Evolutionary conservation across 352 stramenopile species (phyloP).

Genomic region (Pelagophyceae sp.): DNA sequence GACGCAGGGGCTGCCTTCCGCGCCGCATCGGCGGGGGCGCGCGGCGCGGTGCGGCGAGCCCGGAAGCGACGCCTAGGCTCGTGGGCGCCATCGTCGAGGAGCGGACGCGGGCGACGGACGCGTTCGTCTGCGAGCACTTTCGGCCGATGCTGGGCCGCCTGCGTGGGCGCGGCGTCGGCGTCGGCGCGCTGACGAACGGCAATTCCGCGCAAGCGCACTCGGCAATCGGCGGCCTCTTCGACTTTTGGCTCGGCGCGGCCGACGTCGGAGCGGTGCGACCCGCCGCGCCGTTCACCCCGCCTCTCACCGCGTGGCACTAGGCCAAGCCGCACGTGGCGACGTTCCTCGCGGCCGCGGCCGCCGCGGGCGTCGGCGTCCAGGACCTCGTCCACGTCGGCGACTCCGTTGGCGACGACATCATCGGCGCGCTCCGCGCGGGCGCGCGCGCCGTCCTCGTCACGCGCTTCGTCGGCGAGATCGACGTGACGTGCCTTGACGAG

Average conservation of each 20-base stretch:
- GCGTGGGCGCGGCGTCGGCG: background rate
- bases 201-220: background rate
- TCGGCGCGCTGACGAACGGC: conserved; percentile 18
- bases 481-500: background rate
- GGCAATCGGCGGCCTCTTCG: background rate
- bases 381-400: conserved; percentile 20
- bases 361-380: background rate
- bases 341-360: background rate
- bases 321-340: background rate
- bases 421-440: background rate
- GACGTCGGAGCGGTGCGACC: conserved; percentile 1
- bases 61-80: background rate
- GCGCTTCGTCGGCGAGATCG: background rate
- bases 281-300: background rate
- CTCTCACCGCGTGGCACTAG: no score
- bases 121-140: background rate
- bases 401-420: background rate
- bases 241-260: conserved; percentile 5
- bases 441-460: conserved; percentile 1
- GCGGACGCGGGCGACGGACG: conserved; percentile 7
- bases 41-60: background rate
- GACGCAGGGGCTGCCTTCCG: no score
- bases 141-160: background rate
- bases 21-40: no score
- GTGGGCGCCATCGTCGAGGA: background rate